Conservation (phyloP, 2,329 filamentous ascomycete genomes). For the Fusarium drepaniforme region DNA sequence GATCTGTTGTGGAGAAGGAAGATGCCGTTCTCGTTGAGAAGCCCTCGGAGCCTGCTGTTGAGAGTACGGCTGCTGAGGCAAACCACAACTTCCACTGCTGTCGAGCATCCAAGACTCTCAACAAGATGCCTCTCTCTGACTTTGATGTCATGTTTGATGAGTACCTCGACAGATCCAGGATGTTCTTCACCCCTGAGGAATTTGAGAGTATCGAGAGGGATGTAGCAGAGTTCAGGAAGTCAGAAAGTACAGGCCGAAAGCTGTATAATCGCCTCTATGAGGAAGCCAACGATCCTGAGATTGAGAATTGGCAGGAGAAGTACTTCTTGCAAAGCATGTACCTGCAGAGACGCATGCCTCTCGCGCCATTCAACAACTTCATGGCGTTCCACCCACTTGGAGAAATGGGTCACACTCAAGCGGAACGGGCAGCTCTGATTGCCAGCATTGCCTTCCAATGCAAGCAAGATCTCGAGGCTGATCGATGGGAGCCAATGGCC, state of each 20-base stretch:
- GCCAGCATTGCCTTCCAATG: conserved; percentile 23
- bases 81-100: conserved; percentile 29
- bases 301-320: conserved; percentile 27
- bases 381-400: conserved; percentile 22
- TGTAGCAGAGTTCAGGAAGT: conserved; percentile 13
- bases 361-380: conserved; percentile 28
- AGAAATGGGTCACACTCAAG: conserved; percentile 25
- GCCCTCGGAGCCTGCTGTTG: background rate
- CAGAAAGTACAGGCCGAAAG: conserved; percentile 20
- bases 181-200: conserved; percentile 21
- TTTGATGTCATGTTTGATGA: conserved; percentile 23
- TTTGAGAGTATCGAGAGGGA: conserved; percentile 17
- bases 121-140: conserved; percentile 21
- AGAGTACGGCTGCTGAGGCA: background rate
- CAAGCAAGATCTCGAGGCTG: conserved; percentile 28
- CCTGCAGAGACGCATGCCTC: conserved; percentile 22
- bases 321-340: conserved; percentile 26
- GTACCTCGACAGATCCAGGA: conserved; percentile 18
- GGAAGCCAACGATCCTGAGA: conserved; percentile 15
- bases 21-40: background rate
- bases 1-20: background rate
- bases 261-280: conserved; percentile 15
- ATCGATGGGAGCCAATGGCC: conserved; percentile 19
- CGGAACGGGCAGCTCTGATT: conserved; percentile 27
- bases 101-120: conserved; percentile 13